Base-by-base conservation (phyloP, 306 rosid species). In the Vigna nakashimae region DNA sequence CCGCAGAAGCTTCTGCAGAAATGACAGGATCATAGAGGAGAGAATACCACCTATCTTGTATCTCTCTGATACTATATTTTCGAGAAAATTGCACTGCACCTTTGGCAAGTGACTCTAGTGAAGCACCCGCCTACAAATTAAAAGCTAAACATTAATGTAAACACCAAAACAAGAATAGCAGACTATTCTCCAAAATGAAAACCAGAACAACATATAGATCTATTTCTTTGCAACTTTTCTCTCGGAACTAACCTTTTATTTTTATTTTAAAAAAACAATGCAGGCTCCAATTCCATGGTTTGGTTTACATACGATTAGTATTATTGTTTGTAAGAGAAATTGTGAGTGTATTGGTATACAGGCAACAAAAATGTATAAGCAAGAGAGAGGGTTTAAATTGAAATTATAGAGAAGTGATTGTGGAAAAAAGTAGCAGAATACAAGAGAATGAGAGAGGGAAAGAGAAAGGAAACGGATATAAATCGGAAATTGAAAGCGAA, bases 101-200 rank as follows among this genome's bases (percentile, higher is more conserved):
- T 83, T 96, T 96, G 5, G 99, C 98, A 71, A 96, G 97, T 60
- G 99, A 90, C 76, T 96, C 99, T 80, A 96, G 85, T 28, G 99
- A 96, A 87, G 99, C 99, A 80, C 98, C 98, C 6, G 89, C 92
- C 99, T 96, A 86, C 49, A 87, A 68, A 78, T 50, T 55, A 68
- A 69, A 69, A 66, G 56, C 66, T 16, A 49, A 86, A 53, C 38
- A 77, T 76, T 50, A 83, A 53, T 26, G 58, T 30, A 73, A 76
- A 76, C 56, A 76, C 40, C 53, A 36, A 65, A 71, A 77, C 69
- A 69, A 9, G 20, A 70, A 75, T 49, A 56, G 65, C 9, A 20
- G 5, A 69, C 40, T 74, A 59, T 16, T 20, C 64, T 38, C 55
- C 60, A 46, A 40, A 70, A 32, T 46, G 14, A 30, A 45, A 73